Evolutionary conservation across 2,329 filamentous ascomycete genomes (phyloP).

Genomic region (Chrysoporthe cubensis): DNA sequence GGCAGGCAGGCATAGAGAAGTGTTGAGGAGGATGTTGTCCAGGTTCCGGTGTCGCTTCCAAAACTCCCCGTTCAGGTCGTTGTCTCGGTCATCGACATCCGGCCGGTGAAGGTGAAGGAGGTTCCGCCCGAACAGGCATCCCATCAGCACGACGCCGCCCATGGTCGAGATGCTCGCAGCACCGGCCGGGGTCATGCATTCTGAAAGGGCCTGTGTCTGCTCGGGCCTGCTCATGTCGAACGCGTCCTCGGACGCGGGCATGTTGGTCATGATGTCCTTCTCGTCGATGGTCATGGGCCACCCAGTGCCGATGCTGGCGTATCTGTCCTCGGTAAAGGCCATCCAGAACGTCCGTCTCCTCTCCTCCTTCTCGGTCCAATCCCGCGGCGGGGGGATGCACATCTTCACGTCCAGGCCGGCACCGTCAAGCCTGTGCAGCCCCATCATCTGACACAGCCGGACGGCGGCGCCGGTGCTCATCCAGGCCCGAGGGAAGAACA

Average conservation of each 20-base stretch:
- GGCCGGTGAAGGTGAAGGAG: conserved; percentile 89
- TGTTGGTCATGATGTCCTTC: conserved; percentile 82
- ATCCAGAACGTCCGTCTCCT: conserved; percentile 93
- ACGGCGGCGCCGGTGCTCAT: conserved; percentile 83
- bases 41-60: conserved; percentile 91
- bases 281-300: conserved; percentile 97
- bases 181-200: conserved; percentile 73
- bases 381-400: conserved; percentile 80
- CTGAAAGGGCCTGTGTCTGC: conserved; percentile 69
- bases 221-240: conserved; percentile 81
- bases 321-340: conserved; percentile 87
- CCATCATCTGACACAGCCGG: conserved; percentile 89
- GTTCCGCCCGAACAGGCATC: conserved; percentile 89
- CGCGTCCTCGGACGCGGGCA: conserved; percentile 83
- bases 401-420: conserved; percentile 87
- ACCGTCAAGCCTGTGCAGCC: conserved; percentile 85
- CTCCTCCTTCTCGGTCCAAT: conserved; percentile 95
- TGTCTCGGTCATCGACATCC: conserved; percentile 76
- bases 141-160: conserved; percentile 80
- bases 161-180: conserved; percentile 76
- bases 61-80: conserved; percentile 89
- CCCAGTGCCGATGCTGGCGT: conserved; percentile 92
- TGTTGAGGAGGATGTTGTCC: conserved; percentile 89
- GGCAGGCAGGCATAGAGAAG: conserved; percentile 78
- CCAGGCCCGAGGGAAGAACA: conserved; percentile 97